Conservation (phyloP, 2,329 filamentous ascomycete genomes). For the Leptosphaerulina australis region DNA sequence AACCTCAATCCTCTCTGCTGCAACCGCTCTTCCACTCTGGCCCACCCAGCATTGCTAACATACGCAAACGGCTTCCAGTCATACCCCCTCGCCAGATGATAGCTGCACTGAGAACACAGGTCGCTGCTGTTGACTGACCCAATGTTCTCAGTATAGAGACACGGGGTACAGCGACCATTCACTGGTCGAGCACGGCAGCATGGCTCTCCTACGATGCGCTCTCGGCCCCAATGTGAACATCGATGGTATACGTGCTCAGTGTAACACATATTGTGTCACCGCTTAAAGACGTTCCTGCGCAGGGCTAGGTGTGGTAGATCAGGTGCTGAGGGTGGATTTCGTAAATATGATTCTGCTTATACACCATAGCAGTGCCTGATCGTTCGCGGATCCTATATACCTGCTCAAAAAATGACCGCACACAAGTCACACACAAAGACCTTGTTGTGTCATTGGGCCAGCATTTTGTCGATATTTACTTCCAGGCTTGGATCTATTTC, state of each 20-base stretch:
- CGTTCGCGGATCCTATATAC: background rate
- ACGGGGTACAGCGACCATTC: constrained; percentile 27
- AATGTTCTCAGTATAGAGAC: constrained; percentile 33
- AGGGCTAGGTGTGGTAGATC: background rate
- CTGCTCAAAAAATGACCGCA: constrained; percentile 2
- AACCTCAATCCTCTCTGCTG: constrained; percentile 9
- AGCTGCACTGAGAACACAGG: constrained; percentile 28
- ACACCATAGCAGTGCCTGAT: constrained; percentile 5
- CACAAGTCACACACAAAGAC: background rate
- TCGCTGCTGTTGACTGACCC: constrained; percentile 32
- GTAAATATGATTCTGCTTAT: background rate
- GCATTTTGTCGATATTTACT: constrained; percentile 8
- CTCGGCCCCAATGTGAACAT: constrained; percentile 42
- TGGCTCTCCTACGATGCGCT: constrained; percentile 35
- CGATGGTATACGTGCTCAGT: constrained; percentile 41
- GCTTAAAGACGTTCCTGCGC: background rate
- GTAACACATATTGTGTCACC: constrained; percentile 36
- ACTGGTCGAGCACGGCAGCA: constrained; percentile 38
- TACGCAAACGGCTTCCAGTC: constrained; percentile 30
- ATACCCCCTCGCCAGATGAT: constrained; percentile 17
- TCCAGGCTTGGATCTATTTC: background rate
- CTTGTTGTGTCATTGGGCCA: background rate
- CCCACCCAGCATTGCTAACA: constrained; percentile 29
- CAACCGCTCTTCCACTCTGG: constrained; percentile 24
- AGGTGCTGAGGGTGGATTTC: background rate